Conservation (phyloP, 352 stramenopile species). For the Elongisporangium anandrum region DNA sequence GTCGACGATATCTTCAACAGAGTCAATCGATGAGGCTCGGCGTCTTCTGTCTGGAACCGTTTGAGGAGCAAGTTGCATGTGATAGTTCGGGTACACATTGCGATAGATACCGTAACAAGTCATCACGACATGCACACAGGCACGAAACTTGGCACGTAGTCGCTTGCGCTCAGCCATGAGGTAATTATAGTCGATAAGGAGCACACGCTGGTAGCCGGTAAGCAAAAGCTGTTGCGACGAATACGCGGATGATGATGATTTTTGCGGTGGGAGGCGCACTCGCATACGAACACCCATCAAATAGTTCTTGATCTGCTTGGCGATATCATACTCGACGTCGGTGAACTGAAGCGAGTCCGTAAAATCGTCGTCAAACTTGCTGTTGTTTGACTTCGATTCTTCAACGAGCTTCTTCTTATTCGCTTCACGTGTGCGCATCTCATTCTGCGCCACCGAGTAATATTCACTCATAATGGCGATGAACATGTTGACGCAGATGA, state of each 20-base stretch:
- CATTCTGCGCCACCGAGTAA: conserved; percentile 64
- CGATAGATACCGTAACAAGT: conserved; percentile 45
- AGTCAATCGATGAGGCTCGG: conserved; percentile 36
- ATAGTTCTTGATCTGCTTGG: conserved; percentile 67
- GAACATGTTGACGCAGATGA: conserved; percentile 85
- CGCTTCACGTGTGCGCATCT: conserved; percentile 61
- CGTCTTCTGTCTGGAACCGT: conserved; percentile 9
- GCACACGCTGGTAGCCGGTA: conserved; percentile 54
- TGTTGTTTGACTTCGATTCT: conserved; percentile 11
- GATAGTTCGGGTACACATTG: conserved; percentile 45
- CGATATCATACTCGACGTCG: conserved; percentile 74
- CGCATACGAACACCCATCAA: conserved; percentile 45
- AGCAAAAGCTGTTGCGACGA: conserved; percentile 49
- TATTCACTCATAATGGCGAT: conserved; percentile 86
- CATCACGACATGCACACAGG: conserved; percentile 50
- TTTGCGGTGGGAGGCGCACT: conserved; percentile 47
- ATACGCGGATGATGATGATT: conserved; percentile 26
- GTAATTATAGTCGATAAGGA: conserved; percentile 74
- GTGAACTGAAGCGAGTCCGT: conserved; percentile 51
- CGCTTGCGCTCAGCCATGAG: conserved; percentile 62
- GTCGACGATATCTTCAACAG: conserved; percentile 40
- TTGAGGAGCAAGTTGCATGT: conserved; percentile 21
- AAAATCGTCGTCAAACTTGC: conserved; percentile 31
- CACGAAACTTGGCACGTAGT: conserved; percentile 54
- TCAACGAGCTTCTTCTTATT: conserved; percentile 29